A percentile compares a stretch with the other conserved stretches of the same genome.
Conservation (phyloP, 1,284 basidiomycete species). For the Cystobasidium pallidum region DNA sequence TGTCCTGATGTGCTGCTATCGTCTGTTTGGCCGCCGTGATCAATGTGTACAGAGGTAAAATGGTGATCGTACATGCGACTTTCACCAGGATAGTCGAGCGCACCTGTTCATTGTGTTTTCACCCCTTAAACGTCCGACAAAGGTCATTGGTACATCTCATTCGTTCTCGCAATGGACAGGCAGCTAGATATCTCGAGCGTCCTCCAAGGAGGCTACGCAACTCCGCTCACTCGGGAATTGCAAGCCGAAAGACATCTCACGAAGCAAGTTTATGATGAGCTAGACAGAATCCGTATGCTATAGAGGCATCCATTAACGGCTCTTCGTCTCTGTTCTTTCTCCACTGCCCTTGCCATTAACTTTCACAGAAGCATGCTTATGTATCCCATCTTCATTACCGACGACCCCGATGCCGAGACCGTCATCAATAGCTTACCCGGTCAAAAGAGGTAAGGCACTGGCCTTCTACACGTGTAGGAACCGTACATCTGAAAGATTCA, state of each 20-base stretch:
- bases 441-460: slow-evolving; percentile 65
- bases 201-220: slow-evolving; percentile 89
- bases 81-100: background rate
- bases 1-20: background rate
- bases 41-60: slow-evolving; percentile 4
- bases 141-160: background rate
- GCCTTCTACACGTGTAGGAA: background rate
- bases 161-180: slow-evolving; percentile 10
- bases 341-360: background rate
- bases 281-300: no score
- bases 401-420: slow-evolving; percentile 80
- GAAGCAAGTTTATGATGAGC: slow-evolving; percentile 37
- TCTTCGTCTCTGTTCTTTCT: background rate
- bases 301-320: background rate
- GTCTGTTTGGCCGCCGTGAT: background rate
- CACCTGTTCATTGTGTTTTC: no score
- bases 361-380: slow-evolving; percentile 72
- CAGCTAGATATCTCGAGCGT: slow-evolving; percentile 62
- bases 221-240: slow-evolving; percentile 82
- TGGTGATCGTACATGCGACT: background rate
- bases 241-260: slow-evolving; percentile 61
- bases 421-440: slow-evolving; percentile 77
- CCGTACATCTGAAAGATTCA: background rate
- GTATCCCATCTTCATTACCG: slow-evolving; percentile 96
- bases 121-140: background rate